These are phyloP conservation scores for Sclerospora graminicola DNA, from an alignment of 352 stramenopile genomes.

Conservation along the genomic window DNA sequence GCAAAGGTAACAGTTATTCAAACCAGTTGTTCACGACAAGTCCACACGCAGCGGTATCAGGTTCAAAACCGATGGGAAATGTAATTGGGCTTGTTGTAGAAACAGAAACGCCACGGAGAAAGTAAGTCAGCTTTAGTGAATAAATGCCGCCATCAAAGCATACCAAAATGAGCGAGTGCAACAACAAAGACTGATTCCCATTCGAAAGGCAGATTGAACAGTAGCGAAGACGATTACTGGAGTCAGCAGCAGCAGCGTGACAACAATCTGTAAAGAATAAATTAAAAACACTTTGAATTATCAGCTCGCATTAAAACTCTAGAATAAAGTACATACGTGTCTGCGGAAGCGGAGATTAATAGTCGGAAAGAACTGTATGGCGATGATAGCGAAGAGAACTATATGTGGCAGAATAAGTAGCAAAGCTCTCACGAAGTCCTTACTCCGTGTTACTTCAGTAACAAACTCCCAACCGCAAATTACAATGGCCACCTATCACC, in stretches of 20 bases:
- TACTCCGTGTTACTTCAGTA: too few relatives aligned
- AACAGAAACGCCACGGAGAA: too few relatives aligned
- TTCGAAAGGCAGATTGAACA: constrained; percentile 12
- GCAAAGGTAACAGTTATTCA: not conserved
- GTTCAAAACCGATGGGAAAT: too few relatives aligned
- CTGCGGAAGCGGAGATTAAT: not conserved
- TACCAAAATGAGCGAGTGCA: too few relatives aligned
- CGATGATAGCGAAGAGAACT: constrained; percentile 3
- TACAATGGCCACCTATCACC: too few relatives aligned
- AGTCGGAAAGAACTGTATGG: constrained; percentile 1
- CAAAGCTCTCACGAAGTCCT: too few relatives aligned
- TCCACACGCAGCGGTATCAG: too few relatives aligned
- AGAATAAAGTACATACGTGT: too few relatives aligned
- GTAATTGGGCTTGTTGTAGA: too few relatives aligned
- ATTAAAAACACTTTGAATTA: too few relatives aligned
- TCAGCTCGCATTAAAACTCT: not conserved
- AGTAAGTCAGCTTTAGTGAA: constrained; percentile 3
- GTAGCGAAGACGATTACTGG: constrained; percentile 1
- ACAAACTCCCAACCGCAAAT: too few relatives aligned
- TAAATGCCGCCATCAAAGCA: constrained; percentile 5
- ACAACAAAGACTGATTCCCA: constrained; percentile 2
- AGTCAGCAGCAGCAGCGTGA: not conserved
- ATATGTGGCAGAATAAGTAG: constrained; percentile 4
- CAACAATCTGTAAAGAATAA: constrained; percentile 2
- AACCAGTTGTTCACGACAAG: constrained; percentile 14